phyloP scores from a whole-genome alignment of 257 asterid genomes.

The Primulina eburnea region DNA sequence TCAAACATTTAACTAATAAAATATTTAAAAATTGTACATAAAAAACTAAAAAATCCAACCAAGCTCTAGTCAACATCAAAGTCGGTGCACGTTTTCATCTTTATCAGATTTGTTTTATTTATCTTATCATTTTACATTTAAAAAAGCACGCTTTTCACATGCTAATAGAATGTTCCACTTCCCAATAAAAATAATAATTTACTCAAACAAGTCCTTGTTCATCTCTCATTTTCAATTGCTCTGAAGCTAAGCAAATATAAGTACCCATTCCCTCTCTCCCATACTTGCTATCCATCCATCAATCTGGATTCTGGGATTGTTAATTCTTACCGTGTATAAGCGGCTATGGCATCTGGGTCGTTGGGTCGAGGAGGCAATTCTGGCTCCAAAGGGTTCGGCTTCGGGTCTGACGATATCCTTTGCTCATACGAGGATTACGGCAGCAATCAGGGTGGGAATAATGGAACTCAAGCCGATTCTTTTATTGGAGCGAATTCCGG shows the following conservation, averaged over 20 bases:
- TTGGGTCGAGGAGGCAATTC: constrained; percentile 50
- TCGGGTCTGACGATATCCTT: constrained; percentile 79
- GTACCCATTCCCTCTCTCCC: no score
- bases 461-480: constrained; percentile 66
- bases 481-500: constrained; percentile 33
- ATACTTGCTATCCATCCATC: background rate
- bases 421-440: constrained; percentile 74
- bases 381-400: constrained; percentile 64
- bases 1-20: no score
- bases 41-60: no score
- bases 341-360: constrained; percentile 80
- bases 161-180: no score
- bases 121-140: no score
- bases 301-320: background rate
- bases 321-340: background rate
- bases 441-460: constrained; percentile 49
- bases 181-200: no score
- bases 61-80: no score
- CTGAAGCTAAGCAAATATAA: background rate
- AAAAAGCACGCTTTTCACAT: no score
- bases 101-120: no score
- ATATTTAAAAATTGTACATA: no score
- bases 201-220: no score
- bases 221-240: background rate
- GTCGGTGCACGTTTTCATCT: no score